Conservation (phyloP, 495 filamentous ascomycete genomes). For the Venustampulla echinocandica region DNA sequence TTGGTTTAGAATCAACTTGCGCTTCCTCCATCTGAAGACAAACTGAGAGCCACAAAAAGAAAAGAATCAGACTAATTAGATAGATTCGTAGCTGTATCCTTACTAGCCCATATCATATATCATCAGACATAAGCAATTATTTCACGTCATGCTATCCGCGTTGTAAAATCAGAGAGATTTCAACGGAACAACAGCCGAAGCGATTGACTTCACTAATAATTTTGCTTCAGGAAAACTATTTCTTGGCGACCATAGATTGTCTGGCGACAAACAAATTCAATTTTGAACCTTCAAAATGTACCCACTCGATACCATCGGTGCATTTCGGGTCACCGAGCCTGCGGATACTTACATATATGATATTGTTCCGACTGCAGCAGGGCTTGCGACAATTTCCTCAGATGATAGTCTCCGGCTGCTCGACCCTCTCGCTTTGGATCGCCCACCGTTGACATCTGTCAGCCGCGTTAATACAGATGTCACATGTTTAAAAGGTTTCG, state of each 20-base stretch:
- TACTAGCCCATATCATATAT: too few species aligned
- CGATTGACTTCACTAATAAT: constrained; percentile 1
- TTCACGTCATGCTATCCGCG: neutral
- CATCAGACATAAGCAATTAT: too few species aligned
- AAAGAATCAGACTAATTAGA: too few species aligned
- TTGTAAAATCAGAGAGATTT: neutral
- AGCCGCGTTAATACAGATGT: constrained; percentile 43
- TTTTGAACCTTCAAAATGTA: too few species aligned
- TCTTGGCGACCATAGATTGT: too few species aligned
- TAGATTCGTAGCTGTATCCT: too few species aligned
- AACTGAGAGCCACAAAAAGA: too few species aligned
- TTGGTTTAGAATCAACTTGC: too few species aligned
- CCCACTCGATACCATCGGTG: constrained; percentile 30
- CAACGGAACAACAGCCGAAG: neutral
- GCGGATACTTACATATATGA: constrained; percentile 42
- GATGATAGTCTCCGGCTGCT: constrained; percentile 49
- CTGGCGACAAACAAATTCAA: too few species aligned
- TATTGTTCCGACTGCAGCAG: constrained; percentile 35
- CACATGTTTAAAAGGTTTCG: constrained; percentile 45
- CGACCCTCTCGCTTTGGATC: constrained; percentile 36
- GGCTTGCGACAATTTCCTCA: constrained; percentile 40
- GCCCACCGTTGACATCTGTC: constrained; percentile 33
- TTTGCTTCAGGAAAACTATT: too few species aligned
- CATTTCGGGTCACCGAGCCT: constrained; percentile 34
- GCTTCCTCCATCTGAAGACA: too few species aligned